A percentile compares a stretch with the other conserved stretches of the same genome.
Evolutionary conservation across 805 yeast species (phyloP).

Genomic region (Saccharomyces kudriavzevii): DNA sequence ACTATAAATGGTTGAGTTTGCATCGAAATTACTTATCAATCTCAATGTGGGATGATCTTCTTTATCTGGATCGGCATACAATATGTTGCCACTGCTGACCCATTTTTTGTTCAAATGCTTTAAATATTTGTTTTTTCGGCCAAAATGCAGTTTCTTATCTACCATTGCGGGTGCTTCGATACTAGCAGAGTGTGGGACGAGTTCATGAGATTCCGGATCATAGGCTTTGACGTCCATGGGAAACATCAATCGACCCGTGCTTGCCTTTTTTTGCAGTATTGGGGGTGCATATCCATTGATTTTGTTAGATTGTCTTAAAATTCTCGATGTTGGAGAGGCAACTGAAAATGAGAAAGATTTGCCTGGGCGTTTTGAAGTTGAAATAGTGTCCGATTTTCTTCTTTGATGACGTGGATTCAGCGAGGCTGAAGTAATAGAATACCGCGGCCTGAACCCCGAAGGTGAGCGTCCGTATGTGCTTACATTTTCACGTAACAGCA

Average conservation of each 20-base stretch:
- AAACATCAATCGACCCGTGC: conserved; percentile 15
- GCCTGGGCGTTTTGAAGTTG: conserved; percentile 11
- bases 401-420: conserved; percentile 9
- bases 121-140: background rate
- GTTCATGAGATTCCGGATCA: background rate
- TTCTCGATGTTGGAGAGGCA: conserved; percentile 16
- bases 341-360: conserved; percentile 18
- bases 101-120: background rate
- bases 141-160: background rate
- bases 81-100: background rate
- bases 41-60: background rate
- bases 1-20: background rate
- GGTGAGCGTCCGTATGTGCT: conserved; percentile 9
- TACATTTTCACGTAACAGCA: conserved; percentile 17
- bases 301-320: conserved; percentile 6
- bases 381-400: conserved; percentile 20
- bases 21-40: background rate
- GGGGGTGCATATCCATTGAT: conserved; percentile 12
- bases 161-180: background rate
- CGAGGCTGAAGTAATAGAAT: background rate
- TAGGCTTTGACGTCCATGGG: conserved; percentile 3
- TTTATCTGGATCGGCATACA: background rate
- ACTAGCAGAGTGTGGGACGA: background rate
- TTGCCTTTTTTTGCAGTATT: conserved; percentile 11
- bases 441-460: background rate